These are phyloP conservation scores for Bolboschoenus planiculmis DNA, from an alignment of 176 grass and related monocot genomes.

Conservation along the genomic window DNA sequence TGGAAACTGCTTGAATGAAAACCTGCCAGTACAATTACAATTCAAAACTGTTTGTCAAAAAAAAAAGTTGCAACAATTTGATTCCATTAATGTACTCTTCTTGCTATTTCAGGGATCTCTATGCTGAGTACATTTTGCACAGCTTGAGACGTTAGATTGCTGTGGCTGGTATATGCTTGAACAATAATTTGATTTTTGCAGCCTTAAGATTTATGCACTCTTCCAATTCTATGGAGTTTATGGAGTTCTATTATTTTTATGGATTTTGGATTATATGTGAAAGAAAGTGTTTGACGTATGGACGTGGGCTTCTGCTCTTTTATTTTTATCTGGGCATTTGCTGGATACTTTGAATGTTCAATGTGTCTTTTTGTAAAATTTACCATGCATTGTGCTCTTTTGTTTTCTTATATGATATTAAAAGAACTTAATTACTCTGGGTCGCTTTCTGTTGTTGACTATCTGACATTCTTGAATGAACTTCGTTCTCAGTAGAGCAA, in stretches of 20 bases:
- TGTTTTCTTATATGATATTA: not conserved
- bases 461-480: not conserved
- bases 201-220: not conserved
- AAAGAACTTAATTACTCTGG: not conserved
- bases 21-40: not conserved
- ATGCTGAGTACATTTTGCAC: constrained; percentile 44
- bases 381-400: too few relatives aligned
- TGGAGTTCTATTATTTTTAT: not conserved
- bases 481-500: not conserved
- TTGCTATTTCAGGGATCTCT: constrained; percentile 42
- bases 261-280: constrained; percentile 3
- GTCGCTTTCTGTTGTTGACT: not conserved
- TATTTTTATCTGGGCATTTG: constrained; percentile 1
- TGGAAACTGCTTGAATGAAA: not conserved
- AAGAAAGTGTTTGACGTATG: not conserved
- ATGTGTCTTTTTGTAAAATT: not conserved
- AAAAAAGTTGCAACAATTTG: not conserved
- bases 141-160: constrained; percentile 44
- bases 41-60: not conserved
- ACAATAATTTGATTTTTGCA: not conserved
- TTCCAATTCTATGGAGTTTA: not conserved
- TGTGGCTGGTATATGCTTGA: not conserved
- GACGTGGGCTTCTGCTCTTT: not conserved
- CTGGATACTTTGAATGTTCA: not conserved
- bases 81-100: not conserved